Conservation (phyloP, 1,284 basidiomycete species). For the Cystobasidiaceae sp. region DNA sequence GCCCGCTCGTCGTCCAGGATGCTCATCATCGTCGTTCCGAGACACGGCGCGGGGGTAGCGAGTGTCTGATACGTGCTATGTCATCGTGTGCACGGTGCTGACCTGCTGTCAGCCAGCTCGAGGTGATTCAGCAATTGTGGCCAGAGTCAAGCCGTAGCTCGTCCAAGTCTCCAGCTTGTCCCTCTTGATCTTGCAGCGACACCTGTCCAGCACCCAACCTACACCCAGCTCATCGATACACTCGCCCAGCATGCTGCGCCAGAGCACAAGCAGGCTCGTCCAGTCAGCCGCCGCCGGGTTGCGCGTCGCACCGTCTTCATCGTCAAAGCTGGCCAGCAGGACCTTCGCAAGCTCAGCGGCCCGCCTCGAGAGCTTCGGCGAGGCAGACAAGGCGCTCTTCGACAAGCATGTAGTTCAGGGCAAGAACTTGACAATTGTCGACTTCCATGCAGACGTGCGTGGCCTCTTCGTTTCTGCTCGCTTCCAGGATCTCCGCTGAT, state of each 20-base stretch:
- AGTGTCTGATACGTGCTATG: no score
- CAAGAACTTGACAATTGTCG: slow-evolving; percentile 20
- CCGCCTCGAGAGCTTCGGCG: slow-evolving; percentile 11
- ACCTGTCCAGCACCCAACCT: background rate
- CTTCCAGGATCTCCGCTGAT: background rate
- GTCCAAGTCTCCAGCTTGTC: background rate
- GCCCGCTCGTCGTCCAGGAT: background rate
- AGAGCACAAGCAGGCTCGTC: background rate
- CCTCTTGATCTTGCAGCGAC: background rate
- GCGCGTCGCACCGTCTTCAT: background rate
- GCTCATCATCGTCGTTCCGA: no score
- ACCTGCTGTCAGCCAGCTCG: no score
- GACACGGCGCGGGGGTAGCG: no score
- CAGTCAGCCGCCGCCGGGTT: background rate
- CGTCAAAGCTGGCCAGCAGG: no score
- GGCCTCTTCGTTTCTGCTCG: background rate
- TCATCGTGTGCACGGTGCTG: no score
- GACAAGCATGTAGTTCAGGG: slow-evolving; percentile 22
- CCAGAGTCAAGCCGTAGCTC: no score
- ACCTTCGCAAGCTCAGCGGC: background rate
- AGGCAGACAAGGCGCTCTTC: slow-evolving; percentile 9
- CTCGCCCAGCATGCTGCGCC: background rate
- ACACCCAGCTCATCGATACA: background rate
- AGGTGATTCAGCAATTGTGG: no score
- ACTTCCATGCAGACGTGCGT: slow-evolving; percentile 20